Evolutionary conservation across 2,329 filamentous ascomycete species (phyloP), one percentile per base, ranked within the genome.

Genomic region (Pseudocercospora fuligena): DNA sequence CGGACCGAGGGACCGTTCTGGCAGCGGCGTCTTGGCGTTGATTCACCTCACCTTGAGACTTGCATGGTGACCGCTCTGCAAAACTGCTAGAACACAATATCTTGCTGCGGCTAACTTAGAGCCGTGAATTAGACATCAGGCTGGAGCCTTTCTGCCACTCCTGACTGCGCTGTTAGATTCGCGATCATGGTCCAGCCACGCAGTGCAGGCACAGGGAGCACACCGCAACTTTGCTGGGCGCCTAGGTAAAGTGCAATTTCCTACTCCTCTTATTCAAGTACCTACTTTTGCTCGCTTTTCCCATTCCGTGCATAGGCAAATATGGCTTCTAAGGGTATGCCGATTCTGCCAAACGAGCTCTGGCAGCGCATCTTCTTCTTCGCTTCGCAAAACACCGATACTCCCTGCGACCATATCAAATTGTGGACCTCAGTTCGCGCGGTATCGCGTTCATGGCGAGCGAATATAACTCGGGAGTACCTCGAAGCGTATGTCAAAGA

Each of bases 311-410:
- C 16, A 40, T n/a, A 40, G 36, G 16, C 16, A 16, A 40, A 16
- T 2, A 40, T 40, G 36, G n/a, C 36, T n/a, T 40, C 36, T n/a
- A n/a, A n/a, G 1, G 36, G 6, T 7, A 59, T 59, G 56, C 19
- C 31, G 23, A 9, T n/a, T 1, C 36, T 66, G 6, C 36, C 64
- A 12, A 59, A 61, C 31, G 64, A 66, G 40, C 9, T 66, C 12
- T 58, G 51, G 49, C 64, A 61, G 12, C 51, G 33, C 11, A 53
- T 66, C 64, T 53, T 66, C 25, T 23, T 19, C 25, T 58, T 61
- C 51, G 36, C 46, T 0, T 59, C 64, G 9, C 59, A 61, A 11
- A 51, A 61, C 27, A 23, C 49, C 25, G 25, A 14, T 9, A 58
- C 25, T 36, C 33, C 46, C 1, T 11, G 23, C 11, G 46, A 49